Evolutionary conservation across 495 filamentous ascomycete genomes (phyloP).

Genomic region (Copromyces sp.): DNA sequence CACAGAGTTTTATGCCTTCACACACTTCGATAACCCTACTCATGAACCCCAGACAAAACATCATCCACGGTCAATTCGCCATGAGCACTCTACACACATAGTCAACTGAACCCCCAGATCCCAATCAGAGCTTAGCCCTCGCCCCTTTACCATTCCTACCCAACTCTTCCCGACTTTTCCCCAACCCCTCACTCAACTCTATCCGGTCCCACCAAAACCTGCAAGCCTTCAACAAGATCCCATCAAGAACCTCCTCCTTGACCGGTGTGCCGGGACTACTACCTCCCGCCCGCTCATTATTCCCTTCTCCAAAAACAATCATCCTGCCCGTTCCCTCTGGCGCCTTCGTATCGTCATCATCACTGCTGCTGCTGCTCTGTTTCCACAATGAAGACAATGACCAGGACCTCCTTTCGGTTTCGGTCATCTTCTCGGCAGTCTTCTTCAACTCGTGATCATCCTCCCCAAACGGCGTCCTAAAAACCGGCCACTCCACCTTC

Average conservation of each 20-base stretch:
- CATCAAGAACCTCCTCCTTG: conserved; percentile 29
- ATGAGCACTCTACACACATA: not conserved
- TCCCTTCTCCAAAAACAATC: conserved; percentile 51
- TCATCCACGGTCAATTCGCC: not conserved
- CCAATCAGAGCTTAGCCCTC: conserved; percentile 5
- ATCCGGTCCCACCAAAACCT: conserved; percentile 46
- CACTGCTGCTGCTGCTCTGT: not conserved
- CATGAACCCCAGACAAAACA: not conserved
- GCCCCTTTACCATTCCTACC: not conserved
- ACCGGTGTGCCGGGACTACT: conserved; percentile 31
- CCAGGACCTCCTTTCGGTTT: conserved; percentile 16
- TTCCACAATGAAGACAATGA: not conserved
- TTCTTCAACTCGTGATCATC: not conserved
- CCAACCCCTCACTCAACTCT: conserved; percentile 34
- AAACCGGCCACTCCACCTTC: conserved; percentile 20
- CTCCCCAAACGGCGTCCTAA: conserved; percentile 15
- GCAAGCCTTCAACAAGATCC: conserved; percentile 39
- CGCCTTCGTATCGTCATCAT: not conserved
- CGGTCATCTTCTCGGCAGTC: not conserved
- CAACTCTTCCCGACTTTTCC: conserved; percentile 4
- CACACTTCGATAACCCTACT: not conserved
- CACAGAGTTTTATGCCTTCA: not conserved
- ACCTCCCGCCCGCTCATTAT: conserved; percentile 46
- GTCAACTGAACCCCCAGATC: not conserved
- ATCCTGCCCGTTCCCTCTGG: conserved; percentile 18